Evolutionary conservation across 1,284 basidiomycete genomes (phyloP), one percentile per base, ranked within the genome.

Genomic region (Veloporphyrellus conicus): DNA sequence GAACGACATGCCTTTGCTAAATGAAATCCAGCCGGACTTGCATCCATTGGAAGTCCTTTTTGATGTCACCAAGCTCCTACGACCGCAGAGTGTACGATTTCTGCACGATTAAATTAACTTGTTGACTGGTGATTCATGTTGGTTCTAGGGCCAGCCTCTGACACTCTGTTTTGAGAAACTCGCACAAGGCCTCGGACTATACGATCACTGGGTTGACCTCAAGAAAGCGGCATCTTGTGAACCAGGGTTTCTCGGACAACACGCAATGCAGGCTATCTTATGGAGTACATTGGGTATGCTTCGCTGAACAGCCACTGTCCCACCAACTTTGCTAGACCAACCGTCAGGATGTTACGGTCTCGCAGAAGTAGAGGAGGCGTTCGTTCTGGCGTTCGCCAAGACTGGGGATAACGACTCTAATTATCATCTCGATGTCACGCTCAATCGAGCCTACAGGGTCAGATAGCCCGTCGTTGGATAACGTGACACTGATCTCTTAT

Each of bases 41-140:
- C 82, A 89, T 56, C 85, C 88, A 10, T 68, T 81, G 5, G 87
- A 90, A 63, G 74, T 90, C 27, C 71, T 90, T 27, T 82, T 76
- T 59, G 88, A 90, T 57, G 57, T 66, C n/a, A 47, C 65, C 31
- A 66, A 66, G 46, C 58, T 66, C 27, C 52, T 66, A 12, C 55
- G 64, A 36, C 66, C 63, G 2, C 64, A 66, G 50, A 63, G 53
- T 48, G 66, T 67, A 54, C 41, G 55, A 35, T 42, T 48, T 49
- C 19, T 43, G 37, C 36, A 27, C 12, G 22, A 25, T 20, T 41
- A 14, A 40, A 29, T 3, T 9, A 38, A 28, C 14, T 9, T 33
- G 22, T 41, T 48, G 25, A 16, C 38, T 14, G 16, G 29, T 62
- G 43, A 68, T 49, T 18, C 14, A 47, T 43, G 16, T 51, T 6